phyloP scores from a whole-genome alignment of 441 rosid species.

The Melastoma candidum region DNA sequence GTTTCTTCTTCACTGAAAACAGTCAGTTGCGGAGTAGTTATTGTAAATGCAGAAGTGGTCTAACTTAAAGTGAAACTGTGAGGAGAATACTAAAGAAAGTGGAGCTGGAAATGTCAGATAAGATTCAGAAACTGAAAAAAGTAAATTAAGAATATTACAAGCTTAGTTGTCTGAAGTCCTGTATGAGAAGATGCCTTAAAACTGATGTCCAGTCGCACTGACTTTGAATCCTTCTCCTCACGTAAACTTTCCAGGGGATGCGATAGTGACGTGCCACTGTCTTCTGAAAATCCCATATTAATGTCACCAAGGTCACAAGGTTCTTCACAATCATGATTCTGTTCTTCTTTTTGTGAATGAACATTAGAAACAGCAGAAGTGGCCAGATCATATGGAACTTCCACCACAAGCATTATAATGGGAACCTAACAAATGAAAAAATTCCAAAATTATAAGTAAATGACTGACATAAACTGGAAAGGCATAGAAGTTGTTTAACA shows the following conservation, averaged over 20 bases:
- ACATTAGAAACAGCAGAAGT: slow-evolving; percentile 40
- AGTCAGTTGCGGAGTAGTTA: no score
- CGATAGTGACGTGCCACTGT: slow-evolving; percentile 31
- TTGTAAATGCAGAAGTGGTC: no score
- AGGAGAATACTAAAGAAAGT: no score
- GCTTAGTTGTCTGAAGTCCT: slow-evolving; percentile 88
- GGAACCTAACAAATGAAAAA: slow-evolving; percentile 55
- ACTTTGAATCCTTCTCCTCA: slow-evolving; percentile 42
- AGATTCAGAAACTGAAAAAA: slow-evolving; percentile 1
- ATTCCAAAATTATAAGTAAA: slow-evolving; percentile 19
- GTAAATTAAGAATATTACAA: slow-evolving; percentile 34
- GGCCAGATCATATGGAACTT: slow-evolving; percentile 81
- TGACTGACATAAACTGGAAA: slow-evolving; percentile 14
- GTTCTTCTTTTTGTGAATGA: slow-evolving; percentile 59
- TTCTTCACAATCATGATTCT: slow-evolving; percentile 30
- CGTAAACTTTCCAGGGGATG: slow-evolving; percentile 28
- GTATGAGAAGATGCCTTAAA: slow-evolving; percentile 92
- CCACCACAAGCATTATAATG: slow-evolving; percentile 91
- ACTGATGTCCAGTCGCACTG: slow-evolving; percentile 89
- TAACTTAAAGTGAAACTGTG: no score
- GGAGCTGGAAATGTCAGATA: neutral
- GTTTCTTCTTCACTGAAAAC: no score
- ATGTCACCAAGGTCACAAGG: slow-evolving; percentile 31
- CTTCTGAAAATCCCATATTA: slow-evolving; percentile 43
- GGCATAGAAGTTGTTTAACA: slow-evolving; percentile 5